phyloP scores from a whole-genome alignment of 257 asterid genomes.

The Perilla frutescens region DNA sequence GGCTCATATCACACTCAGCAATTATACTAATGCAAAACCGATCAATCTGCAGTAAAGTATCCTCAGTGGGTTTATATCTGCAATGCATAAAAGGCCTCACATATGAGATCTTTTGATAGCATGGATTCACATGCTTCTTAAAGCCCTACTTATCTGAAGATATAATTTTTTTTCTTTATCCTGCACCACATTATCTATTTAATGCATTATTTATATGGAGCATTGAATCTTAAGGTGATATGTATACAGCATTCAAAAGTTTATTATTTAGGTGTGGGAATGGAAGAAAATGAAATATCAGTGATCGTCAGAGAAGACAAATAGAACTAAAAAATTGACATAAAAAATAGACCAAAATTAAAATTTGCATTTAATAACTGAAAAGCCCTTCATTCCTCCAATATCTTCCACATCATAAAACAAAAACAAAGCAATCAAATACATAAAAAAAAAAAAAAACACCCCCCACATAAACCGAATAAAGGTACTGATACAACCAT shows the following conservation, averaged over 20 bases:
- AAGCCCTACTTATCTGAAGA: conserved; percentile 23
- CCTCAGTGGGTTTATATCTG: conserved; percentile 99
- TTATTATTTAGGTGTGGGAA: neutral
- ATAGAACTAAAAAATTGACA: neutral
- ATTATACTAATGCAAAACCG: conserved; percentile 89
- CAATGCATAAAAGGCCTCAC: conserved; percentile 35
- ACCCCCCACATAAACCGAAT: too few species aligned
- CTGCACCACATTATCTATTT: conserved; percentile 15
- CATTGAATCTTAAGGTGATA: conserved; percentile 5
- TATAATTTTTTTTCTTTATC: neutral
- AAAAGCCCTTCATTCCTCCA: neutral
- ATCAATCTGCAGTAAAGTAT: conserved; percentile 89
- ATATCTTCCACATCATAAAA: too few species aligned
- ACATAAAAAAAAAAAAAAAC: too few species aligned
- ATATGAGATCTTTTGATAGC: conserved; percentile 34
- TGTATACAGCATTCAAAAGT: conserved; percentile 2
- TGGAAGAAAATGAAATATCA: conserved; percentile 16
- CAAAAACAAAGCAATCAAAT: too few species aligned
- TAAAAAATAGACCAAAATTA: neutral
- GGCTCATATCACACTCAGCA: conserved; percentile 81
- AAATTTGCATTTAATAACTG: neutral
- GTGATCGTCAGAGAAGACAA: conserved; percentile 8
- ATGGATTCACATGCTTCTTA: conserved; percentile 30
- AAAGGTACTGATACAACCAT: too few species aligned
- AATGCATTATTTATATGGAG: neutral